A percentile compares a stretch with the other conserved stretches of the same genome.
These are phyloP conservation scores for Pseudogymnoascus sp. DNA, from an alignment of 2,329 filamentous ascomycete species.

Conservation along the genomic window DNA sequence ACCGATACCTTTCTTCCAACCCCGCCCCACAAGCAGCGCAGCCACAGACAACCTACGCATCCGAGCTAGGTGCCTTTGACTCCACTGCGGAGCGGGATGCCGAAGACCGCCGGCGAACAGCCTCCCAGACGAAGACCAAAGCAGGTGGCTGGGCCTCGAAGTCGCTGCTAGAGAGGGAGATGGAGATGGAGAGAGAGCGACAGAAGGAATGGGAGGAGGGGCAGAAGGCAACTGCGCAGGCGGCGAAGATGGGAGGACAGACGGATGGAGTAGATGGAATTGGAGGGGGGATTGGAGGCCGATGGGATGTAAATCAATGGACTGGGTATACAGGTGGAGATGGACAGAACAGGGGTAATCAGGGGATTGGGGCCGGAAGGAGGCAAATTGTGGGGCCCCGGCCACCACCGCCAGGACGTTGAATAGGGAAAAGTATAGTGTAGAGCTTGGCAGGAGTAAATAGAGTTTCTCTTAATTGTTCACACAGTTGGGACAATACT, in stretches of 20 bases:
- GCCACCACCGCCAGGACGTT: constrained; percentile 43
- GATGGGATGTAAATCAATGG: constrained; percentile 72
- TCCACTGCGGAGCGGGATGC: constrained; percentile 38
- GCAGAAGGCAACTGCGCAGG: constrained; percentile 55
- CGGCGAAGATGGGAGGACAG: constrained; percentile 40
- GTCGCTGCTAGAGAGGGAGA: constrained; percentile 49
- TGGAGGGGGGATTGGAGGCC: constrained; percentile 56
- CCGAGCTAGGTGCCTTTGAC: constrained; percentile 31
- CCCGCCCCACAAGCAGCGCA: constrained; percentile 32
- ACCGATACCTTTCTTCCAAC: constrained; percentile 40
- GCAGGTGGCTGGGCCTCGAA: constrained; percentile 44
- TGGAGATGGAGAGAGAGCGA: constrained; percentile 50
- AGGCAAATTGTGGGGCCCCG: constrained; percentile 74
- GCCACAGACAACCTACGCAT: constrained; percentile 32
- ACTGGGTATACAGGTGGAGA: constrained; percentile 67
- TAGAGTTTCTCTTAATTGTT: background rate
- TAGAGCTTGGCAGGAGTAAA: background rate
- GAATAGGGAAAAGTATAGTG: background rate
- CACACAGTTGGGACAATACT: background rate
- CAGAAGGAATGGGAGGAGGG: constrained; percentile 63
- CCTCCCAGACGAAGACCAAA: constrained; percentile 42
- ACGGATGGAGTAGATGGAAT: constrained; percentile 48
- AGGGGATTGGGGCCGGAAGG: constrained; percentile 60
- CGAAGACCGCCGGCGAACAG: constrained; percentile 40
- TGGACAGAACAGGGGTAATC: constrained; percentile 56